Percentiles rank a stretch among this genome's conserved stretches.
These are phyloP conservation scores for Blumeriella jaapii DNA, from an alignment of 2,329 filamentous ascomycete genomes.

Conservation along the genomic window DNA sequence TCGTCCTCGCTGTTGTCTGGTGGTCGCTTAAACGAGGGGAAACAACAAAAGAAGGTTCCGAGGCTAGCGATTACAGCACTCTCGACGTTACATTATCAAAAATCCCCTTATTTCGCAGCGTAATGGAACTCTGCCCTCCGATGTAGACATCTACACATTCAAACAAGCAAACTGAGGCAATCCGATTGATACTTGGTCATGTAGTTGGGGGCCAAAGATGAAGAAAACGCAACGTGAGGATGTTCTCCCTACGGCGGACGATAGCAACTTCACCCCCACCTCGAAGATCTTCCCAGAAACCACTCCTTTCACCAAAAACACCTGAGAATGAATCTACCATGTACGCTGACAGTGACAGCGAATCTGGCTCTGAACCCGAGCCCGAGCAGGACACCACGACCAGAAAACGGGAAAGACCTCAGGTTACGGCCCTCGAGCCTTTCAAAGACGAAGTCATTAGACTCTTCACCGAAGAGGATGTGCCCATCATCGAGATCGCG, in stretches of 20 bases:
- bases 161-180: no score
- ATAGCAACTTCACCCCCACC: constrained; percentile 1
- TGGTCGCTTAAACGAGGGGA: no score
- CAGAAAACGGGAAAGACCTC: constrained; percentile 20
- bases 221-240: not conserved
- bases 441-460: constrained; percentile 23
- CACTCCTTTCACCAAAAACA: constrained; percentile 17
- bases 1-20: no score
- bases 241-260: constrained; percentile 7
- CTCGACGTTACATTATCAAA: no score
- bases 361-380: not conserved
- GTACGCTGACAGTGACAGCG: constrained; percentile 8
- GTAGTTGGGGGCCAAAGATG: not conserved
- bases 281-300: not conserved
- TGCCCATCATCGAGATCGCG: constrained; percentile 22
- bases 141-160: no score
- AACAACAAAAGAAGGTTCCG: no score
- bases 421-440: constrained; percentile 19
- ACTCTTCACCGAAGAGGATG: constrained; percentile 19
- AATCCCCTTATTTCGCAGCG: no score
- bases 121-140: no score
- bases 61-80: no score
- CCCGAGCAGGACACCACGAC: not conserved
- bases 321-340: constrained; percentile 18
- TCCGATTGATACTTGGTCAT: not conserved